Evolutionary conservation across 1,284 basidiomycete species (phyloP).

Genomic region (Cryptococcus hybrid): DNA sequence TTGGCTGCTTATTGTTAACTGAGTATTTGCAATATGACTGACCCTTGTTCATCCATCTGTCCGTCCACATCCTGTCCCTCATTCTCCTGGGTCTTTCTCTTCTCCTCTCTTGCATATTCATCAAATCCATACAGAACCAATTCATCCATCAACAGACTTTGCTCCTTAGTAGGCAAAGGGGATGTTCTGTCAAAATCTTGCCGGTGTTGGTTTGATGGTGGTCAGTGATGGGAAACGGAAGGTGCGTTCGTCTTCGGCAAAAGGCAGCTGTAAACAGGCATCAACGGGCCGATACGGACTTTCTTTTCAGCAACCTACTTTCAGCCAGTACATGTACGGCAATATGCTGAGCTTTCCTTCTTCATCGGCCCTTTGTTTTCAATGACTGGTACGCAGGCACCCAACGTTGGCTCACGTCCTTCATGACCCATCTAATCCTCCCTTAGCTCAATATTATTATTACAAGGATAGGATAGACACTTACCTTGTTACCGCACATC

Average conservation of each 20-base stretch:
- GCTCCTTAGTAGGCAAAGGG: conserved; percentile 79
- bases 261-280: conserved; percentile 67
- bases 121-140: conserved; percentile 84
- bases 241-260: conserved; percentile 86
- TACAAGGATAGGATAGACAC: no score
- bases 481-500: conserved; percentile 28
- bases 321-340: conserved; percentile 71
- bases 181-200: conserved; percentile 68
- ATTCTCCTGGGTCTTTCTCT: conserved; percentile 15
- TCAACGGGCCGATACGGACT: conserved; percentile 49
- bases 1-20: conserved; percentile 47
- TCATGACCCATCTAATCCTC: conserved; percentile 54
- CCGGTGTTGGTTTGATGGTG: conserved; percentile 73
- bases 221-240: conserved; percentile 84
- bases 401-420: conserved; percentile 55
- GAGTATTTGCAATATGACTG: background rate
- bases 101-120: conserved; percentile 44
- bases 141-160: conserved; percentile 75
- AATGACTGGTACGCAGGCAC: conserved; percentile 61
- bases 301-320: conserved; percentile 54
- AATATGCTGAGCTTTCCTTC: background rate
- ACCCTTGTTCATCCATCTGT: conserved; percentile 6
- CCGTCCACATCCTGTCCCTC: conserved; percentile 7
- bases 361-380: conserved; percentile 52
- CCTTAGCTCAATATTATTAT: no score